Evolutionary conservation across 768 basidiomycete species (phyloP), one percentile per base, ranked within the genome.

Genomic region (Agaricus blazei): DNA sequence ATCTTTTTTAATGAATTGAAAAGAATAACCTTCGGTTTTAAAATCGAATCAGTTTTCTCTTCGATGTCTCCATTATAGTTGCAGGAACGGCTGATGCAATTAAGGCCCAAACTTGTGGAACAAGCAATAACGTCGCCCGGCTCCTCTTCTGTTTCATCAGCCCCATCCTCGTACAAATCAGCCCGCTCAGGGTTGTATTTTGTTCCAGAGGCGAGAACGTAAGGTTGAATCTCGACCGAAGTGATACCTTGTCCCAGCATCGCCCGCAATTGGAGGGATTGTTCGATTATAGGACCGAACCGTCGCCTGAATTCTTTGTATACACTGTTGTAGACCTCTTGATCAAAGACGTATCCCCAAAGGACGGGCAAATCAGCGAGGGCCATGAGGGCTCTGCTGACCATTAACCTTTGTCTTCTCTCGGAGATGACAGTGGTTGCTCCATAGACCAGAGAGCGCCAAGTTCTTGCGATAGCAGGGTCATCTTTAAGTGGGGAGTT

Each of bases 401-500:
- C 11, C 23, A 42, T n/a, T 48, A 36, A 9, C 37, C 26, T 14
- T 23, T 19, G 52, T 40, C 40, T 34, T 40, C 23, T 9, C 24
- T 29, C 3, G 50, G 44, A 46, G 44, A 51, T 43, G 38, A 56
- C 58, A 51, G 58, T 38, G 37, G 60, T 31, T 49, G 63, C 51
- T 59, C 60, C 57, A 7, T 62, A 62, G 8, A 72, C 71, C 36
- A 77, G 61, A 15, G 75, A 68, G 8, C 75, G 70, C 75, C 76
- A 78, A 43, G 72, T 66, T 27, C 73, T 71, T 8, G 73, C 67
- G 27, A 76, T 65, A 4, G 76, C 69, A 52, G 77, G 74, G 29
- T 71, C 72, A 63, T 77, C 76, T 78, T 44, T 9, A 23, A 34
- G 11, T n/a, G 34, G 37, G n/a, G 19, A 49, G 48, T 49, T n/a